phyloP scores from a whole-genome alignment of 352 stramenopile genomes.

The Phytophthora fragariae region DNA sequence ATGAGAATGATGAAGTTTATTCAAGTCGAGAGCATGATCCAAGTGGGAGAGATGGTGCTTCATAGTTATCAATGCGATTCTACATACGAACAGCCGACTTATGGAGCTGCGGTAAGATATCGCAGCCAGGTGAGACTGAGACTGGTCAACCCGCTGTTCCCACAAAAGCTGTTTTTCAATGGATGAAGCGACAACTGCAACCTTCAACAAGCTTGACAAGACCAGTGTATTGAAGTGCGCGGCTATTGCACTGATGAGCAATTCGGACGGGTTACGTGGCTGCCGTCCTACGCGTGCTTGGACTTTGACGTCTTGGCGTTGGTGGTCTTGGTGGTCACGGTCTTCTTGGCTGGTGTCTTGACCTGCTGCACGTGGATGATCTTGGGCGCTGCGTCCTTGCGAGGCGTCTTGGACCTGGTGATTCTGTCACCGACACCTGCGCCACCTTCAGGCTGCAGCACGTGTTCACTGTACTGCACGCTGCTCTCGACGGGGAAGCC shows the following conservation, averaged over 20 bases:
- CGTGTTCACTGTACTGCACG: conserved; percentile 19
- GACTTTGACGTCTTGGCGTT: conserved; percentile 2
- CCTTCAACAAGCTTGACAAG: background rate
- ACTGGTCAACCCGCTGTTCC: conserved; percentile 21
- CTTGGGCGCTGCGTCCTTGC: conserved; percentile 15
- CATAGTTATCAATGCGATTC: background rate
- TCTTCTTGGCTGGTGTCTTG: conserved; percentile 8
- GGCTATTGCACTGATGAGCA: background rate
- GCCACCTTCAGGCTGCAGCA: conserved; percentile 28
- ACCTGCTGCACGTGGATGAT: conserved; percentile 31
- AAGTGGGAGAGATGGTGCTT: conserved; percentile 14
- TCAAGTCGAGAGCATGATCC: background rate
- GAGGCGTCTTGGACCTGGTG: conserved; percentile 20
- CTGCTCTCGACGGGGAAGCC: conserved; percentile 40
- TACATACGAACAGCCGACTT: conserved; percentile 20
- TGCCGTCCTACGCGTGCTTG: background rate
- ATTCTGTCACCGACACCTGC: conserved; percentile 27
- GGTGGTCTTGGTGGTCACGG: background rate
- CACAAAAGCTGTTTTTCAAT: conserved; percentile 5
- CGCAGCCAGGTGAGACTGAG: conserved; percentile 9
- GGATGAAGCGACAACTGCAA: conserved; percentile 6
- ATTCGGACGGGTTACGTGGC: background rate
- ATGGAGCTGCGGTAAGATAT: conserved; percentile 10
- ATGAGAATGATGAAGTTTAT: conserved; percentile 15
- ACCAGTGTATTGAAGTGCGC: background rate